These are phyloP conservation scores for Boletus huronensis DNA, from an alignment of 768 basidiomycete genomes.

Conservation along the genomic window DNA sequence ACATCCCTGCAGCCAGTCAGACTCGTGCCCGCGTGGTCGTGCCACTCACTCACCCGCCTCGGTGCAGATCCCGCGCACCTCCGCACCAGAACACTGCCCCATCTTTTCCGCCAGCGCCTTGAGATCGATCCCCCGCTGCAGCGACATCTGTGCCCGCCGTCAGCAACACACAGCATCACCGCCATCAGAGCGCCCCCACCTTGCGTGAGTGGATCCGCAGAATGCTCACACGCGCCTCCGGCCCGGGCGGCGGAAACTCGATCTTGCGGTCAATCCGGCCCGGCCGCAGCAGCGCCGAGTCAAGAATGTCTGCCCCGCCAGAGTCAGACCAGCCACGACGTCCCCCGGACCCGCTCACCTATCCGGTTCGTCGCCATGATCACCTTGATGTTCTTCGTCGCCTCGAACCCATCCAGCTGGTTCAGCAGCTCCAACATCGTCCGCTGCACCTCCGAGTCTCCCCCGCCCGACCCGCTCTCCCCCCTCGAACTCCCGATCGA, in stretches of 20 bases:
- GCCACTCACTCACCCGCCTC: conserved; percentile 93
- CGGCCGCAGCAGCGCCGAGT: conserved; percentile 87
- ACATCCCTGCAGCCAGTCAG: conserved; percentile 71
- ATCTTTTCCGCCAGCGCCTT: conserved; percentile 96
- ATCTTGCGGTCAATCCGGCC: conserved; percentile 97
- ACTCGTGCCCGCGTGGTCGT: no score
- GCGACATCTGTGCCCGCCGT: conserved; percentile 68
- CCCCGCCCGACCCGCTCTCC: conserved; percentile 71
- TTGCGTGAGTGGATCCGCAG: conserved; percentile 96
- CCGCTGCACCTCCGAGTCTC: conserved; percentile 86
- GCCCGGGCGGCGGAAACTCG: conserved; percentile 97
- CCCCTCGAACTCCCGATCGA: conserved; percentile 93
- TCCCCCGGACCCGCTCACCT: conserved; percentile 37
- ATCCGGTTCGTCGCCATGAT: conserved; percentile 99
- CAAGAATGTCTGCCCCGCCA: conserved; percentile 79
- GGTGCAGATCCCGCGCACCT: conserved; percentile 95
- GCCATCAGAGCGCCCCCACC: conserved; percentile 36
- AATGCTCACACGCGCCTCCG: conserved; percentile 96
- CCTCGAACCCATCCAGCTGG: conserved; percentile 85
- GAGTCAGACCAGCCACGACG: conserved; percentile 2
- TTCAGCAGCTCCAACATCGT: conserved; percentile 90
- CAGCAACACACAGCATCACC: background rate
- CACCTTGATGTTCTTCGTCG: conserved; percentile 81
- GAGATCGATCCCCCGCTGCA: conserved; percentile 97
- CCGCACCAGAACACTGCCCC: conserved; percentile 98